Base-by-base conservation (phyloP, 139 green algal species). In the Eudorina sp. region DNA sequence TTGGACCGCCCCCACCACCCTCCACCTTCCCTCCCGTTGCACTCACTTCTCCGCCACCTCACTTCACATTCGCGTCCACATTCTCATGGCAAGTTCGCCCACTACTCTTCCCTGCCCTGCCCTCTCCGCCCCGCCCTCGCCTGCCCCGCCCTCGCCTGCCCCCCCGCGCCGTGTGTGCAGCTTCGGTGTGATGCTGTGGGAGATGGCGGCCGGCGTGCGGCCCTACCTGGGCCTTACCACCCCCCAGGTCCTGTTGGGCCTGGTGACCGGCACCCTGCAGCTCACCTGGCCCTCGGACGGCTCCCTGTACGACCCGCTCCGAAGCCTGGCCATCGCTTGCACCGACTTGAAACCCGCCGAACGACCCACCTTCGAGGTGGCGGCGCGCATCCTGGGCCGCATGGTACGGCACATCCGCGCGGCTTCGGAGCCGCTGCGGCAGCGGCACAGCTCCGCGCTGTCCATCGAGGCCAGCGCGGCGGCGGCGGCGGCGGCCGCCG, bases 121-220 rank as follows among this genome's bases (percentile, higher is more conserved):
- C 34, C 21, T 36, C 69, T 13, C 41, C 69, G 60, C 60, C 60
- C 31, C 16, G n/a, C 21, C 58, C 58, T 68, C 14, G 16, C 68
- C 68, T 77, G 18, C n/a, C 74, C 13, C 38, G 48, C 3, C 68
- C 68, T 51, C 40, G 34, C 4, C 68, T 51, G 38, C 68, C 34
- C 34, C 34, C 27, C 48, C 45, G 21, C 25, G 2, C 51, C 34
- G 51, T 1, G 31, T 27, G 2, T 38, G 1, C 46, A 84, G 60
- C 23, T 86, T 87, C n/a, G 81, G 81, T n/a, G 81, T 87, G 34
- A 87, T 87, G 81, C 81, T 87, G 66, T 87, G 81, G 81, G 81
- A 87, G 81, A 69, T 78, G 64, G 13, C 45, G 1, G 81, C 81
- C 43, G 81, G 81, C n/a, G 81, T 87, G 81, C 60, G 81, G 6